These are phyloP conservation scores for Piloderma croceum DNA, from an alignment of 768 basidiomycete species.

Conservation along the genomic window DNA sequence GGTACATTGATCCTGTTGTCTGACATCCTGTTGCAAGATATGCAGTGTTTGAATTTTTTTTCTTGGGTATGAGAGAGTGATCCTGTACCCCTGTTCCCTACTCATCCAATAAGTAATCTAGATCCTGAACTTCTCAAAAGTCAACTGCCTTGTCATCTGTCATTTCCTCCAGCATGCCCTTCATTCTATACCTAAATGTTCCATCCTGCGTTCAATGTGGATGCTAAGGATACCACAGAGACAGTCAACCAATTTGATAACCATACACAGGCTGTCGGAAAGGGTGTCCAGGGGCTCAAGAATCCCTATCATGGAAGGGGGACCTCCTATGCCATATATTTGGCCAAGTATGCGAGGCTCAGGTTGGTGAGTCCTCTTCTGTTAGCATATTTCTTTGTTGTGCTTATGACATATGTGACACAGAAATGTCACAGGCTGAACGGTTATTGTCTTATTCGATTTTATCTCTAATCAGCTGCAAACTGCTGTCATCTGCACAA, in stretches of 20 bases:
- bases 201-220: slow-evolving; percentile 82
- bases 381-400: too few species aligned
- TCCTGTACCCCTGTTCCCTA: too few species aligned
- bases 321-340: too few species aligned
- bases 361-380: slow-evolving; percentile 53
- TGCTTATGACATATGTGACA: too few species aligned
- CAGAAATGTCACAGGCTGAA: slow-evolving; percentile 78
- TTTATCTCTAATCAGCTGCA: slow-evolving; percentile 69
- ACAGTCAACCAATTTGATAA: slow-evolving; percentile 55
- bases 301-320: too few species aligned
- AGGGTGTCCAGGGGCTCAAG: slow-evolving; percentile 63
- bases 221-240: slow-evolving; percentile 62
- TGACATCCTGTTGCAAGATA: slow-evolving; percentile 75
- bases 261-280: slow-evolving; percentile 61
- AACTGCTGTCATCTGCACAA: slow-evolving; percentile 47
- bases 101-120: too few species aligned
- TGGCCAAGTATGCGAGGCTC: slow-evolving; percentile 54
- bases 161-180: slow-evolving; percentile 63
- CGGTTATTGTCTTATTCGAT: slow-evolving; percentile 68
- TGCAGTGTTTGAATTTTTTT: slow-evolving; percentile 74
- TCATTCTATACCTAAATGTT: slow-evolving; percentile 74
- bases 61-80: slow-evolving; percentile 75
- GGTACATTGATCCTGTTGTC: slow-evolving; percentile 65
- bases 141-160: slow-evolving; percentile 52
- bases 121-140: too few species aligned